These are phyloP conservation scores for Geotrichum ghanense DNA, from an alignment of 805 yeast species.

Conservation along the genomic window DNA sequence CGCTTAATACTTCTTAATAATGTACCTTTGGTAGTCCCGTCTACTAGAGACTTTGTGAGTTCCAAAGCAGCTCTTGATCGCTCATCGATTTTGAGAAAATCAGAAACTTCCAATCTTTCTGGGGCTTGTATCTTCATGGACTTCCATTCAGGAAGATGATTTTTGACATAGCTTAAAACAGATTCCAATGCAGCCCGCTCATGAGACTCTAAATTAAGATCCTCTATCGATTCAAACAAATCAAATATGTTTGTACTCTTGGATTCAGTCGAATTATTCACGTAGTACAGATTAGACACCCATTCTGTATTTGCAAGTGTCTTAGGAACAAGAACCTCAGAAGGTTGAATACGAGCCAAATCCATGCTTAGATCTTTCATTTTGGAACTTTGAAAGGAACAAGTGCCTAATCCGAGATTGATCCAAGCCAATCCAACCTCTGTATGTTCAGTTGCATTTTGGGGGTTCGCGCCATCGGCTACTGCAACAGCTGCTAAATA, in stretches of 20 bases:
- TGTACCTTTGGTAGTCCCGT: conserved; percentile 53
- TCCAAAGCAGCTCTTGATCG: conserved; percentile 37
- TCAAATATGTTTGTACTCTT: too few species aligned
- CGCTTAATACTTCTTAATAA: conserved; percentile 55
- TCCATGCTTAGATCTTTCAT: conserved; percentile 55
- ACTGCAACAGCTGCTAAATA: conserved; percentile 48
- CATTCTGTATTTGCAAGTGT: conserved; percentile 9
- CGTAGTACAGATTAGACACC: not conserved
- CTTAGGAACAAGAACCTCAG: conserved; percentile 49
- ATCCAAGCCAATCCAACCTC: conserved; percentile 76
- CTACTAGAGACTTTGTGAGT: conserved; percentile 36
- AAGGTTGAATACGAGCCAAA: conserved; percentile 66
- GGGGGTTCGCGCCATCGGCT: conserved; percentile 9
- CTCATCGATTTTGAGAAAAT: conserved; percentile 67
- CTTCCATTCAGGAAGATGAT: conserved; percentile 55
- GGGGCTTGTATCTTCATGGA: conserved; percentile 60
- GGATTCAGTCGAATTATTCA: not conserved
- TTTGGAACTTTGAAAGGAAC: conserved; percentile 54
- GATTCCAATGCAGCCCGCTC: conserved; percentile 53
- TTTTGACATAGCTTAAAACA: conserved; percentile 55
- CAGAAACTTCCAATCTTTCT: conserved; percentile 36
- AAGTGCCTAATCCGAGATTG: conserved; percentile 75
- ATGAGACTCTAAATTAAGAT: conserved; percentile 16
- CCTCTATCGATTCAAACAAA: not conserved
- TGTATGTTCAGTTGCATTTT: conserved; percentile 30